Evolutionary conservation across 306 rosid genomes (phyloP), one percentile per base, ranked within the genome.

Genomic region (Pachyrhizus erosus): DNA sequence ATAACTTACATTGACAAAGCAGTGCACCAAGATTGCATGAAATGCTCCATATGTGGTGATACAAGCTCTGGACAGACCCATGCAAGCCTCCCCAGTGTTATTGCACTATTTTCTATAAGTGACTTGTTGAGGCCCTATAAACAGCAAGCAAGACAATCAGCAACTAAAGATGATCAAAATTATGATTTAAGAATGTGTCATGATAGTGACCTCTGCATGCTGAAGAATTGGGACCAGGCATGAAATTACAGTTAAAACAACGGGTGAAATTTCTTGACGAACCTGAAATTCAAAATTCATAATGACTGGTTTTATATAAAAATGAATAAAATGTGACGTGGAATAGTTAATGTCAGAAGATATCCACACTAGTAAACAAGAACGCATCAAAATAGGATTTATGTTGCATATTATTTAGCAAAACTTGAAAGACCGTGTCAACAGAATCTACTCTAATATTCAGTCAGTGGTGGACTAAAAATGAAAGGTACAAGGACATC

Each of bases 51-150:
- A 87, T 94, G 97, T 8, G 98, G 98, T 24, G 98, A 88, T 75
- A 94, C 98, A 87, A 90, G 89, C 83, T 94, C 97, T 20, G 99
- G 99, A 82, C 97, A 96, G 80, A 90, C 99, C 98, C 98, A 96
- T 20, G 95, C 98, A 87, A 96, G 88, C 89, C 99, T 94, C 85
- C 99, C 99, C 79, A 96, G 90, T 57, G 99, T 96, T 79, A 96
- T 96, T 67, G 99, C 99, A 88, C 97, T 91, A 76, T 96, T 96
- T 83, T 96, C 98, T 75, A 91, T 84, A 27, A 96, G 94, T 27
- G 99, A 94, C 83, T 92, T 96, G 87, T 92, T 91, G 70, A 92
- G 91, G 73, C 86, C 97, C 99, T 96, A 88, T 58, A 80, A 68
- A 79, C 54, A 83, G 45, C 69, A 84, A 83, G 45, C 69, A 84